Conservation (phyloP, 371 early-diverging fungal species). For the Nematocida parisii region DNA sequence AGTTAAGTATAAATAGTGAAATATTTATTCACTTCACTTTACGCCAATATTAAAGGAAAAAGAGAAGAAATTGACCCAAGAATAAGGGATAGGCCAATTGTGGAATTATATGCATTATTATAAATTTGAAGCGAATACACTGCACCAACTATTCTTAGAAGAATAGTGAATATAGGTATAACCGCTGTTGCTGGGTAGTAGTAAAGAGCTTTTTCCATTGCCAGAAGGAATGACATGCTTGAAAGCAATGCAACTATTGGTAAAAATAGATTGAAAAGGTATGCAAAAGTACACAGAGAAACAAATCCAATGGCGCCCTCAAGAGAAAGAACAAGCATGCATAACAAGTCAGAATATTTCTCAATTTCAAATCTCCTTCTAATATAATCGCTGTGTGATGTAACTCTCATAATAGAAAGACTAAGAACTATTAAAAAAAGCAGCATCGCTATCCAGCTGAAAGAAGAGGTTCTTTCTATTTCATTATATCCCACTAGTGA, state of each 20-base stretch:
- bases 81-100: slow-evolving; percentile 19
- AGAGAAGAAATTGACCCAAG: slow-evolving; percentile 34
- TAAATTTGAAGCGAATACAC: slow-evolving; percentile 12
- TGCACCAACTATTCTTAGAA: slow-evolving; percentile 13
- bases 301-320: slow-evolving; percentile 45
- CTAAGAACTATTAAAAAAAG: not conserved
- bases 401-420: slow-evolving; percentile 21
- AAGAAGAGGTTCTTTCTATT: not conserved
- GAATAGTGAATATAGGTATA: slow-evolving; percentile 51
- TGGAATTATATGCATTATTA: slow-evolving; percentile 5
- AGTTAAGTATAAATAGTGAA: not conserved
- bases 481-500: slow-evolving; percentile 36
- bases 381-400: slow-evolving; percentile 10
- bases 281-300: slow-evolving; percentile 24
- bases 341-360: slow-evolving; percentile 35
- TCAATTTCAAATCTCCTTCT: not conserved
- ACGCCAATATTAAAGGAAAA: slow-evolving; percentile 55
- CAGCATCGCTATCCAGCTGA: slow-evolving; percentile 8
- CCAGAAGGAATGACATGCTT: slow-evolving; percentile 35
- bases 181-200: slow-evolving; percentile 60
- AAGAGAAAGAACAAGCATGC: slow-evolving; percentile 34
- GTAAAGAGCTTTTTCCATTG: slow-evolving; percentile 57
- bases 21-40: not conserved
- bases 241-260: slow-evolving; percentile 18
- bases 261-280: not conserved